phyloP scores from a whole-genome alignment of 2,329 filamentous ascomycete species.

The Alternaria gaisen region DNA sequence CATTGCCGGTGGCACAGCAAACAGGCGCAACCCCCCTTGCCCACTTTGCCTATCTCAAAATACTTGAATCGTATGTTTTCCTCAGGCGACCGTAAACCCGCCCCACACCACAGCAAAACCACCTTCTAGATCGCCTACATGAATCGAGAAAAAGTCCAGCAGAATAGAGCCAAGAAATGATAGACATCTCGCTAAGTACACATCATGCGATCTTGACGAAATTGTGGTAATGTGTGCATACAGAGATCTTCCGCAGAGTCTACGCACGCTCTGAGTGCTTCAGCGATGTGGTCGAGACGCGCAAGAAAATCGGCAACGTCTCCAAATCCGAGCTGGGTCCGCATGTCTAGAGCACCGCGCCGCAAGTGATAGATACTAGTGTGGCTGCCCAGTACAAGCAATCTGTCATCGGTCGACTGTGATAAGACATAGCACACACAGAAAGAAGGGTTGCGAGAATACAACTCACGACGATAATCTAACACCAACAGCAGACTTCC shows the following conservation, averaged over 20 bases:
- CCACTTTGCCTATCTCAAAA: constrained; percentile 12
- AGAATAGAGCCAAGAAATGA: constrained; percentile 12
- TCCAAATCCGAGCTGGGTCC: constrained; percentile 7
- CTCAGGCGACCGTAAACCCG: constrained; percentile 17
- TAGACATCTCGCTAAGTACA: constrained; percentile 7
- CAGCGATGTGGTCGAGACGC: constrained; percentile 6
- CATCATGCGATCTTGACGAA: constrained; percentile 16
- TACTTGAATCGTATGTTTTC: constrained; percentile 20
- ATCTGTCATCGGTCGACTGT: neutral
- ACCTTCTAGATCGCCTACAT: constrained; percentile 10
- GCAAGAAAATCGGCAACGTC: constrained; percentile 8
- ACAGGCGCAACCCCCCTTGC: constrained; percentile 5
- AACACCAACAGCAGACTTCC: neutral
- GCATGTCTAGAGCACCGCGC: constrained; percentile 11
- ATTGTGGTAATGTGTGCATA: constrained; percentile 9
- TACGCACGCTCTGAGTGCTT: constrained; percentile 2
- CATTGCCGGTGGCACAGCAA: constrained; percentile 15
- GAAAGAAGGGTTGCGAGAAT: neutral
- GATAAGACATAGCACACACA: neutral
- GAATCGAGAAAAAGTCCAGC: constrained; percentile 9
- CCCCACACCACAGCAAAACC: constrained; percentile 17
- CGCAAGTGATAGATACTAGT: constrained; percentile 11
- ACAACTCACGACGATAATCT: neutral
- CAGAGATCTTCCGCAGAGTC: constrained; percentile 10
- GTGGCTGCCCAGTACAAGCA: constrained; percentile 1